Base-by-base conservation (phyloP, 192 early-diverging fungal genomes). In the Coemansia guatemalensis region DNA sequence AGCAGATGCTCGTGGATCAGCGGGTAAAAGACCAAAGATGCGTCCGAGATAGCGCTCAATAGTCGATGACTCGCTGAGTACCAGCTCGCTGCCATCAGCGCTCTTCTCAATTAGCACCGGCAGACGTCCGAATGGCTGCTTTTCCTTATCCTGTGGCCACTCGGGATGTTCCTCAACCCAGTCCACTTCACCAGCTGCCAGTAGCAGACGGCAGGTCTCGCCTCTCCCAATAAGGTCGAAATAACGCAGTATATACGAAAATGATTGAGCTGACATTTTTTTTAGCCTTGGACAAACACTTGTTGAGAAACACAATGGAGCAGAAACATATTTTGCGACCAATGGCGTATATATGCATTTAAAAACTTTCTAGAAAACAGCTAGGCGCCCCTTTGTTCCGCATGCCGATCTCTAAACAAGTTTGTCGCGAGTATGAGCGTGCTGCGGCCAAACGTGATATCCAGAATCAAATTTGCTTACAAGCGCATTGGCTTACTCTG, bases 21-120 rank as follows among this genome's bases (percentile, higher is more conserved):
- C 29, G 23, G 75, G 75, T 39, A 68, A 39, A 33, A 79, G 64
- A 17, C 64, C 74, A 51, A 81, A 85, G 60, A 77, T 84, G 60
- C 57, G 47, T 12, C 76, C 59, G 2, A 85, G 69, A 39, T 84
- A 84, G 47, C 84, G 82, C 54, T 79, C 79, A 53, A 85, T 85
- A 0, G 73, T 69, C 7, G 62, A 56, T 1, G 74, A 61, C 41
- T 86, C 81, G n/a, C 74, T 67, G 5, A 84, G 50, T 8, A 65
- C 18, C 23, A 81, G 51, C 20, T 60, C 63, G 25, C 47, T 52
- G 48, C 69, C 62, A 41, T 71, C 44, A 17, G 55, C 24, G 27
- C 58, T 62, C 17, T 57, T 61, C 21, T 73, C 65, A 5, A 65
- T 49, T 22, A 73, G 71, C 1, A 67, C 71, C 11, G 71, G 71